Evolutionary conservation across 805 yeast species (phyloP).

Genomic region (Kodamaea lidongshanica): DNA sequence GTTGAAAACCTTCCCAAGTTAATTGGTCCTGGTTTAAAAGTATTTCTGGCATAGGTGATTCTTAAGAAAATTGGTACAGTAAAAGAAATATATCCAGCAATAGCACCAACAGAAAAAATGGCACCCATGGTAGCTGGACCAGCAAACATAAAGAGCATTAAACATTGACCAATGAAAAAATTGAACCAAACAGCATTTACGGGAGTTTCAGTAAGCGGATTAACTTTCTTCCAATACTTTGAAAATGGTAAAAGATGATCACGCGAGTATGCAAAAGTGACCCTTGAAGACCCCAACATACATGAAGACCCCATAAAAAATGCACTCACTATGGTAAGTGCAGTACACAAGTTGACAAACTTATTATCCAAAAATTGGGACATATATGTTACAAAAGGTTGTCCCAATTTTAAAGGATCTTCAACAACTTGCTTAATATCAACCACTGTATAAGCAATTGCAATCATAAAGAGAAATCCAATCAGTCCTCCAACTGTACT

Average conservation of each 20-base stretch:
- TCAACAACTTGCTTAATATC: conserved; percentile 40
- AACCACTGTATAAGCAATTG: conserved; percentile 55
- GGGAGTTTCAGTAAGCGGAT: conserved; percentile 51
- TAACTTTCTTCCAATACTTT: conserved; percentile 42
- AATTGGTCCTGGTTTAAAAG: conserved; percentile 63
- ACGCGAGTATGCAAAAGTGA: conserved; percentile 59
- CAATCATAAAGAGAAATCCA: conserved; percentile 53
- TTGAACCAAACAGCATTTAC: conserved; percentile 59
- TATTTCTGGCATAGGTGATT: conserved; percentile 45
- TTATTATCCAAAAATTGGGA: conserved; percentile 41
- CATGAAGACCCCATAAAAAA: conserved; percentile 48
- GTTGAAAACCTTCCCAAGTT: conserved; percentile 47
- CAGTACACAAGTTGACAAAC: conserved; percentile 36
- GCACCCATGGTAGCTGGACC: conserved; percentile 64
- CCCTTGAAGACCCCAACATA: conserved; percentile 60
- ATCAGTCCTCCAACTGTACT: conserved; percentile 47
- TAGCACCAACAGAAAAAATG: conserved; percentile 66
- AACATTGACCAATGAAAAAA: conserved; percentile 46
- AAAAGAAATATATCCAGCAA: conserved; percentile 60
- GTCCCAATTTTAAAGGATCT: conserved; percentile 45
- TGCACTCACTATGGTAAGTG: conserved; percentile 33
- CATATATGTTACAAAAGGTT: conserved; percentile 52
- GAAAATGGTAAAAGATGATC: conserved; percentile 65
- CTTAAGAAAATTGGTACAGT: conserved; percentile 54
- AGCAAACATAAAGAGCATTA: conserved; percentile 52